phyloP scores from a whole-genome alignment of 2,329 filamentous ascomycete species.

The Thielaviopsis euricoi region DNA sequence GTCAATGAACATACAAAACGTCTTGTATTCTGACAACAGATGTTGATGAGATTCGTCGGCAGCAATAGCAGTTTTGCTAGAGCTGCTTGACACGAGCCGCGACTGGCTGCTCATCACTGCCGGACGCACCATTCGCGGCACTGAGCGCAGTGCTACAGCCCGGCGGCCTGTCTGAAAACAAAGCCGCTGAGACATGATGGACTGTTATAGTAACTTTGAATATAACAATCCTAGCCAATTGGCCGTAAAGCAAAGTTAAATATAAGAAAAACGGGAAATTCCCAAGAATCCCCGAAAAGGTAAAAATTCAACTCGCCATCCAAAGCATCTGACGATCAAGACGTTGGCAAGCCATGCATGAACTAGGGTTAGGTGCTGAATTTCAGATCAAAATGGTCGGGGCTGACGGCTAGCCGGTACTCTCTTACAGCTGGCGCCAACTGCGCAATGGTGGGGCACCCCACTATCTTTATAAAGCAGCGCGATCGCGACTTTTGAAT shows the following conservation, averaged over 20 bases:
- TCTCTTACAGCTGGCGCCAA: constrained; percentile 1
- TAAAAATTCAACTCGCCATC: background rate
- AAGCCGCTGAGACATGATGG: background rate
- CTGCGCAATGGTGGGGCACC: constrained; percentile 2
- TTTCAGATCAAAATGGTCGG: background rate
- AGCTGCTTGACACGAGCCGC: background rate
- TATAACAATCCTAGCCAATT: background rate
- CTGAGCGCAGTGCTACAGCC: background rate
- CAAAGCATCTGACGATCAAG: background rate
- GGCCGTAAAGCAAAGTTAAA: background rate
- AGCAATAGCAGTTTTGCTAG: background rate
- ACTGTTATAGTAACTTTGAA: background rate
- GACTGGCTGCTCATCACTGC: background rate
- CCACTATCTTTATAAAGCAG: background rate
- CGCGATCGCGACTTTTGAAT: constrained; percentile 14
- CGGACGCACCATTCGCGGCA: background rate
- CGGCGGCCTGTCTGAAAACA: background rate
- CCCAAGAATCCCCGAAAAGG: background rate
- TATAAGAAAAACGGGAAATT: background rate
- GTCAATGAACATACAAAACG: constrained; percentile 6
- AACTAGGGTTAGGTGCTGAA: background rate
- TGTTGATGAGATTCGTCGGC: background rate
- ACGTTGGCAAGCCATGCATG: background rate
- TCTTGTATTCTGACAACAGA: constrained; percentile 7
- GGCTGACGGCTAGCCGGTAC: background rate